Percentiles rank a stretch among this genome's conserved stretches.
These are phyloP conservation scores for Phytophthora citrophthora DNA, from an alignment of 352 stramenopile genomes.

Conservation along the genomic window DNA sequence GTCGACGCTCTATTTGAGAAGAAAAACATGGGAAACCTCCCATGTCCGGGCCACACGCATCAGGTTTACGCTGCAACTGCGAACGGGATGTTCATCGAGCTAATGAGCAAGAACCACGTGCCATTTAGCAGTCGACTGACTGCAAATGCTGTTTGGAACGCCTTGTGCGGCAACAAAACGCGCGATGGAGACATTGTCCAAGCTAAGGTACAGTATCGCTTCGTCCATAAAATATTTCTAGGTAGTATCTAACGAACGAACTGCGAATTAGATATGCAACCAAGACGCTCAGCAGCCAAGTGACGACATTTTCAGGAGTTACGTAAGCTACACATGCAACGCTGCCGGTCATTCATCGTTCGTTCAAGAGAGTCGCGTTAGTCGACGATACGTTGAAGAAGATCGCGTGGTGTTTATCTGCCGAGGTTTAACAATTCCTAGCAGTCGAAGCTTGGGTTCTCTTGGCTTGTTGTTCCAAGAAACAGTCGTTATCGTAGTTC, in stretches of 20 bases:
- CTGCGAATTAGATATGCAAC: slow-evolving; percentile 7
- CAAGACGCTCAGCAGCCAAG: slow-evolving; percentile 9
- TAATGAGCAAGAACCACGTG: slow-evolving; percentile 20
- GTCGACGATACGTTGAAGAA: slow-evolving; percentile 17
- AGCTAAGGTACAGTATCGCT: slow-evolving; percentile 8
- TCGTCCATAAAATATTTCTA: too few relatives aligned
- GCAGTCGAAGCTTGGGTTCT: slow-evolving; percentile 4
- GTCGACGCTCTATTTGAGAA: slow-evolving; percentile 12
- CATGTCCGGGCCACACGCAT: slow-evolving; percentile 7
- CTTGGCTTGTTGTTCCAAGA: slow-evolving; percentile 26
- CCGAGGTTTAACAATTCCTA: slow-evolving; percentile 3
- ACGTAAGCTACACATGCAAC: slow-evolving; percentile 17
- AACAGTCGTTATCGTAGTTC: slow-evolving; percentile 16
- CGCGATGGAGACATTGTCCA: slow-evolving; percentile 15
- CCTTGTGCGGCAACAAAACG: slow-evolving; percentile 2
- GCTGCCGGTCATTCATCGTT: slow-evolving; percentile 4
- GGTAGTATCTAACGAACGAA: too few relatives aligned
- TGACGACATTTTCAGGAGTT: slow-evolving; percentile 4
- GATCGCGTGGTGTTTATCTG: slow-evolving; percentile 19
- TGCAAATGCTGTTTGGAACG: slow-evolving; percentile 16
- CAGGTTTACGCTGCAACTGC: neutral
- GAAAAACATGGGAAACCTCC: slow-evolving; percentile 12
- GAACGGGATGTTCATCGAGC: slow-evolving; percentile 25
- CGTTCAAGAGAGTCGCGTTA: slow-evolving; percentile 13
- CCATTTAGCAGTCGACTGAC: slow-evolving; percentile 10